phyloP scores from a whole-genome alignment of 2,329 filamentous ascomycete genomes.

The Metarhizium humberi region DNA sequence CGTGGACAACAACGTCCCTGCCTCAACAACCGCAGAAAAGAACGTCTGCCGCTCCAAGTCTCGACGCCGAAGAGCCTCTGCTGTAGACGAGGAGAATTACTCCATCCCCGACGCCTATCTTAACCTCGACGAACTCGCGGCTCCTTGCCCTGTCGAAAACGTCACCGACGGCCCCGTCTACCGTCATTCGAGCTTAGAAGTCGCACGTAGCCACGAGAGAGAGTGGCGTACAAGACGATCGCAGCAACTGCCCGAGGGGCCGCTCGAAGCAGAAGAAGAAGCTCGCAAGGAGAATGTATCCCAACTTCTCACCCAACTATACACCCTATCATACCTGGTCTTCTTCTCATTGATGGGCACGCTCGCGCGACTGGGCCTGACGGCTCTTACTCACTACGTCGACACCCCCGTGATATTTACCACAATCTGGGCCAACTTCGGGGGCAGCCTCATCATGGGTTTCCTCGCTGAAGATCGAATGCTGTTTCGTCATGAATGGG shows the following conservation, averaged over 20 bases:
- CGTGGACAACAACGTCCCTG: not conserved
- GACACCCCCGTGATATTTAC: constrained; percentile 65
- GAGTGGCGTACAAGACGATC: constrained; percentile 4
- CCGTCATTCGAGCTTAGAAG: constrained; percentile 10
- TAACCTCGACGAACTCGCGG: constrained; percentile 34
- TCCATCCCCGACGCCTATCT: constrained; percentile 21
- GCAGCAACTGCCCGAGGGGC: constrained; percentile 7
- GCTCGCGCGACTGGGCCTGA: constrained; percentile 70
- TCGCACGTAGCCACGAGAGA: constrained; percentile 6
- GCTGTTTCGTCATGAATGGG: constrained; percentile 64
- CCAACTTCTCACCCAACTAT: constrained; percentile 46
- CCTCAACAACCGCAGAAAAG: not conserved
- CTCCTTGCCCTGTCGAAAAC: constrained; percentile 18
- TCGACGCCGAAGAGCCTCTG: not conserved
- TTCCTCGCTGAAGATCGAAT: constrained; percentile 72
- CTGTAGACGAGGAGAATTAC: constrained; percentile 7
- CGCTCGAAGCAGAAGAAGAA: not conserved
- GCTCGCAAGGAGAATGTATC: constrained; percentile 27
- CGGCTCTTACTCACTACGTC: constrained; percentile 71
- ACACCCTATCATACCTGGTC: constrained; percentile 72
- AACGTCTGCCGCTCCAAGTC: not conserved
- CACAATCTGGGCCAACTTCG: constrained; percentile 82
- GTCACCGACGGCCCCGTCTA: constrained; percentile 7
- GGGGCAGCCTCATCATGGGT: constrained; percentile 73
- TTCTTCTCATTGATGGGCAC: constrained; percentile 82